These are phyloP conservation scores for Corymbia calophylla DNA, from an alignment of 441 rosid species.

Conservation along the genomic window DNA sequence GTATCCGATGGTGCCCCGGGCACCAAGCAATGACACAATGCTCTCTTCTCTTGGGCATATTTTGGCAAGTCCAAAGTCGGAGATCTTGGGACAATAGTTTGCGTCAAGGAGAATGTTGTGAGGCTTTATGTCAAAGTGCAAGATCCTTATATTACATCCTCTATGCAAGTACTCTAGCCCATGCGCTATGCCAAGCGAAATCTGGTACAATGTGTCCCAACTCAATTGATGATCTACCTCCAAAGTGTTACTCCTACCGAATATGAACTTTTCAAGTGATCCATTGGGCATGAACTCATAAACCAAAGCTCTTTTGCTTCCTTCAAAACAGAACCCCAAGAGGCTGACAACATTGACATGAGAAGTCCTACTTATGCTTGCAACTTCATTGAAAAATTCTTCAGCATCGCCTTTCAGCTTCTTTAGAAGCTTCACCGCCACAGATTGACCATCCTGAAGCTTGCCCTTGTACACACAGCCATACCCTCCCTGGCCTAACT, in stretches of 20 bases:
- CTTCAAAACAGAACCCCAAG: background rate
- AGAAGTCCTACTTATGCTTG: background rate
- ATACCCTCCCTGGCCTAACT: background rate
- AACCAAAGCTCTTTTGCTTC: background rate
- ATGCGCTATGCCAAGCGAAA: background rate
- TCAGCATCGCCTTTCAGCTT: background rate
- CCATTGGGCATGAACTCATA: background rate
- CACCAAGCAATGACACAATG: background rate
- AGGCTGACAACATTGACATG: background rate
- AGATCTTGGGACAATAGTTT: background rate
- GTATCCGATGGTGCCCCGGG: fast-evolving
- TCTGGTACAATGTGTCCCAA: background rate
- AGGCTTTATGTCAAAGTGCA: background rate
- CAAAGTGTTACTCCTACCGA: background rate
- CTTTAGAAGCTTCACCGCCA: background rate
- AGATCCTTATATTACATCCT: background rate
- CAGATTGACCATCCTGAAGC: background rate
- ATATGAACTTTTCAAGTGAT: background rate
- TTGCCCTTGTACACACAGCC: background rate
- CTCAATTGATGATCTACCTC: background rate
- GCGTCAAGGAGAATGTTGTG: background rate
- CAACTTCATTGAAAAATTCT: background rate
- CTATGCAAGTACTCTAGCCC: background rate
- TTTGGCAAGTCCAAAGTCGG: background rate
- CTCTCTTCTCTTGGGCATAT: background rate